Evolutionary conservation across 768 basidiomycete genomes (phyloP).

Genomic region (Lyophyllum shimeji): DNA sequence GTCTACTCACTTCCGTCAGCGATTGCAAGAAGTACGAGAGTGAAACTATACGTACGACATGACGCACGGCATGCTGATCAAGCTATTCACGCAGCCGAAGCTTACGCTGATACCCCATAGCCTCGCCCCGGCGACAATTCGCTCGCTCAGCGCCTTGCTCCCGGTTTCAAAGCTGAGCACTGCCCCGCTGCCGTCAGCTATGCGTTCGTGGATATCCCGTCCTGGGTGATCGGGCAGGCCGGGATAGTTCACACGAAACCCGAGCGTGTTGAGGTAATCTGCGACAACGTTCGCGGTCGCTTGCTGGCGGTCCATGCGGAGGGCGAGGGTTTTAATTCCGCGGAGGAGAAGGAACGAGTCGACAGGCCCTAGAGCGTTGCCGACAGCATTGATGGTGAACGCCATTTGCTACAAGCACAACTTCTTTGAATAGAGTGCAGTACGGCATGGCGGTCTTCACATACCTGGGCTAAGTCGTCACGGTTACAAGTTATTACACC

Average conservation of each 20-base stretch:
- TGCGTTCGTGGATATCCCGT: slow-evolving; percentile 84
- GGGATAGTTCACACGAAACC: slow-evolving; percentile 92
- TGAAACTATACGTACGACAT: slow-evolving; percentile 83
- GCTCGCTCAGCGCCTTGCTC: slow-evolving; percentile 86
- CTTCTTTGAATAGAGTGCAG: slow-evolving; percentile 6
- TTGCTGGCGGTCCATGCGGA: slow-evolving; percentile 96
- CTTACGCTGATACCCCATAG: slow-evolving; percentile 98
- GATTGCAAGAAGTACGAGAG: slow-evolving; percentile 4
- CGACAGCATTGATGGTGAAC: slow-evolving; percentile 90
- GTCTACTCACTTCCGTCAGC: slow-evolving; percentile 45
- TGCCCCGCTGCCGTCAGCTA: slow-evolving; percentile 89
- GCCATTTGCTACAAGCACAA: slow-evolving; percentile 66
- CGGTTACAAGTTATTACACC: slow-evolving; percentile 91
- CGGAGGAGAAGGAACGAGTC: slow-evolving; percentile 96
- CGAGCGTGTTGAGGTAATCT: slow-evolving; percentile 77
- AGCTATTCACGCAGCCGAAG: slow-evolving; percentile 96
- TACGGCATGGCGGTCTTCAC: slow-evolving; percentile 9
- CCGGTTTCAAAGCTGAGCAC: slow-evolving; percentile 95
- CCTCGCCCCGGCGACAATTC: slow-evolving; percentile 88
- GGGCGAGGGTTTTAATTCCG: slow-evolving; percentile 92
- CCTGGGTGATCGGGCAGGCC: slow-evolving; percentile 82
- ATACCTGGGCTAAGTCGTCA: slow-evolving; percentile 85
- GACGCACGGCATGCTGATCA: slow-evolving; percentile 98
- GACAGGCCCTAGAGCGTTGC: slow-evolving; percentile 93
- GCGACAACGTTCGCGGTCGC: slow-evolving; percentile 81